Conservation (phyloP, 2,329 filamentous ascomycete genomes). For the Fusarium nanum region DNA sequence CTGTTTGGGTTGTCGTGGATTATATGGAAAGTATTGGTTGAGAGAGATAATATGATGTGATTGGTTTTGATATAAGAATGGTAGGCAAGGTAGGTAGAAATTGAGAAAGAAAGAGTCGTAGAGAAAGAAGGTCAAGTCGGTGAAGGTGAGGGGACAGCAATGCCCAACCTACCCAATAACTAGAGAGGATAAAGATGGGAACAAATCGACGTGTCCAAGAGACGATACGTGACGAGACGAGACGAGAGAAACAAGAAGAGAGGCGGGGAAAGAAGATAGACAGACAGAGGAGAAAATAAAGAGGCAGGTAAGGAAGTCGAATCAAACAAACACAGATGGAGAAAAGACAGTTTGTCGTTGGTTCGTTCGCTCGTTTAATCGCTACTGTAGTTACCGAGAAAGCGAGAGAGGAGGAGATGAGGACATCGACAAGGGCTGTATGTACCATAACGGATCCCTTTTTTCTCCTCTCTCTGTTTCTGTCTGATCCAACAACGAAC, state of each 20-base stretch:
- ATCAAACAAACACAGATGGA: not conserved
- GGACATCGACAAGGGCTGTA: constrained; percentile 39
- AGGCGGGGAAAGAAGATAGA: not conserved
- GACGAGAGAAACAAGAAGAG: not conserved
- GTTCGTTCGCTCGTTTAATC: not conserved
- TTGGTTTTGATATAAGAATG: constrained; percentile 9
- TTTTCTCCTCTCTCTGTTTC: constrained; percentile 16
- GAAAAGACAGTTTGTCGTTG: constrained; percentile 31
- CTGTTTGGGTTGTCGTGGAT: not conserved
- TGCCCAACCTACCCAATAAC: constrained; percentile 27
- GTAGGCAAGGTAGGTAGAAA: not conserved
- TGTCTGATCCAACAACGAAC: constrained; percentile 34
- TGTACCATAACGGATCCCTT: constrained; percentile 33
- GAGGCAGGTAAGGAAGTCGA: not conserved
- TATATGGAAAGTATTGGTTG: not conserved
- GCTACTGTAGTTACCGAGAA: constrained; percentile 1
- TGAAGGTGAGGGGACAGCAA: constrained; percentile 23
- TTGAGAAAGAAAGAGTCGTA: constrained; percentile 12
- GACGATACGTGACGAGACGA: not conserved
- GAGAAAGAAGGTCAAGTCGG: constrained; percentile 27
- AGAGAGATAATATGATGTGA: not conserved
- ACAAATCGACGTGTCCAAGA: constrained; percentile 13
- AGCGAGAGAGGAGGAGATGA: constrained; percentile 27
- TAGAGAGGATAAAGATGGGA: constrained; percentile 29
- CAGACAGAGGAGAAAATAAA: not conserved